Evolutionary conservation across 176 grass and related monocot species (phyloP).

Genomic region (Oryza coarctata): DNA sequence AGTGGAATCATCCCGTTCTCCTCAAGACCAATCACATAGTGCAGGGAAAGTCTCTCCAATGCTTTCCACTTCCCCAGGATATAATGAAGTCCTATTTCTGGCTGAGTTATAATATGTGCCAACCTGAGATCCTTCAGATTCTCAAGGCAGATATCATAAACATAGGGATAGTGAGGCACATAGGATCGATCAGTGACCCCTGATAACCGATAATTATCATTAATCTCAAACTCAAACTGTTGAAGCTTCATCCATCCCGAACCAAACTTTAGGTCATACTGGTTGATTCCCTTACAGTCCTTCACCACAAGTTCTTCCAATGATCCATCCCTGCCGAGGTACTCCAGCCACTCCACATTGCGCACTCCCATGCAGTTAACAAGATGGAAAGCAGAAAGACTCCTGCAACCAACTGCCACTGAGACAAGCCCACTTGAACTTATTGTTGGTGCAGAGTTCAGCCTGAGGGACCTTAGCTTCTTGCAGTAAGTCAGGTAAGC

Average conservation of each 20-base stretch:
- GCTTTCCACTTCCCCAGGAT: conserved; percentile 40
- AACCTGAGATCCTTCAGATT: conserved; percentile 52
- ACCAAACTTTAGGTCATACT: conserved; percentile 63
- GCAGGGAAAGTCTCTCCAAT: conserved; percentile 47
- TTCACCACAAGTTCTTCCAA: conserved; percentile 58
- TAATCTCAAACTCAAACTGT: conserved; percentile 59
- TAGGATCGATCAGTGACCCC: background rate
- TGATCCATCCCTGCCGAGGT: conserved; percentile 54
- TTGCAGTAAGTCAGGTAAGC: conserved; percentile 41
- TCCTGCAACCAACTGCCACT: conserved; percentile 58
- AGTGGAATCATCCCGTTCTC: conserved; percentile 52
- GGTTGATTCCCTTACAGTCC: conserved; percentile 51
- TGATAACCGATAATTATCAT: conserved; percentile 36
- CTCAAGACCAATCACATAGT: conserved; percentile 34
- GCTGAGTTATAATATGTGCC: conserved; percentile 34
- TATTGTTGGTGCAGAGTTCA: conserved; percentile 44
- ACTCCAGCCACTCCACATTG: conserved; percentile 58
- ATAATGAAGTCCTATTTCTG: conserved; percentile 32
- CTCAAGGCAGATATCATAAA: conserved; percentile 24
- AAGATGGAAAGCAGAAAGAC: conserved; percentile 53
- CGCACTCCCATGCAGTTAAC: conserved; percentile 52
- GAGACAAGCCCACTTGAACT: conserved; percentile 53
- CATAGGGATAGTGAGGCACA: conserved; percentile 1
- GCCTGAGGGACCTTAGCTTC: conserved; percentile 51
- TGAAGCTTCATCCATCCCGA: conserved; percentile 56